Base-by-base conservation (phyloP, 768 basidiomycete species). In the Termitomyces eurrhizus region DNA sequence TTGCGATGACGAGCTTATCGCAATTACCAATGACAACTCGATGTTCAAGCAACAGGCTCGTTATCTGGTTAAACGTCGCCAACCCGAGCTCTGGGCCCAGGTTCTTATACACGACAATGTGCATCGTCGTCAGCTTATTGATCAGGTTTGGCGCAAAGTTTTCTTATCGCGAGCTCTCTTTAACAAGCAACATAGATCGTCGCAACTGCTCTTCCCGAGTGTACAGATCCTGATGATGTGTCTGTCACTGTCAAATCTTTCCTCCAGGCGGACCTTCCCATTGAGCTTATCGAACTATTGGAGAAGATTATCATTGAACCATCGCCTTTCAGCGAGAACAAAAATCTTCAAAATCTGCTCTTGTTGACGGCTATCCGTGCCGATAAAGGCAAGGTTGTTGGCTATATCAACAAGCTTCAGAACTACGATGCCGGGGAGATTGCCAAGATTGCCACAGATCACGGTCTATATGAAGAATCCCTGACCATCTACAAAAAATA, bases 11-110 rank as follows among this genome's bases (percentile, higher is more conserved):
- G 97, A 99, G 74, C 84, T 99, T 61, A 95, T 99, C 69, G 74
- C 86, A 24, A 96, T 99, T 73, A 98, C 97, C 52, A 98, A 98
- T 71, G 95, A 96, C 65, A 99, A 99, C 78, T 89, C 95, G 13
- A 99, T 99, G 97, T 99, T 95, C 84, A 99, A 98, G 77, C 96
- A 99, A 69, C 97, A 98, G 75, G 93, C 97, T 56, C 89, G 97
- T 33, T 99, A 99, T 76, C 86, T 99, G 60, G 92, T 98, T 70
- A 97, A 95, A 76, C 89, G 97, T 67, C 92, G 97, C 63, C 88
- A 93, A 63, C 86, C 91, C 16, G 97, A 98, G 62, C 85, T 99
- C 35, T 99, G 97, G 97, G 86, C 90, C 1, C 94, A 98, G 75
- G 97, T 99, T 39, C 87, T 99, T 58, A 80, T 85, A 12, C 81